Evolutionary conservation across 2,329 filamentous ascomycete species (phyloP).

Genomic region (Trichoderma sp.): DNA sequence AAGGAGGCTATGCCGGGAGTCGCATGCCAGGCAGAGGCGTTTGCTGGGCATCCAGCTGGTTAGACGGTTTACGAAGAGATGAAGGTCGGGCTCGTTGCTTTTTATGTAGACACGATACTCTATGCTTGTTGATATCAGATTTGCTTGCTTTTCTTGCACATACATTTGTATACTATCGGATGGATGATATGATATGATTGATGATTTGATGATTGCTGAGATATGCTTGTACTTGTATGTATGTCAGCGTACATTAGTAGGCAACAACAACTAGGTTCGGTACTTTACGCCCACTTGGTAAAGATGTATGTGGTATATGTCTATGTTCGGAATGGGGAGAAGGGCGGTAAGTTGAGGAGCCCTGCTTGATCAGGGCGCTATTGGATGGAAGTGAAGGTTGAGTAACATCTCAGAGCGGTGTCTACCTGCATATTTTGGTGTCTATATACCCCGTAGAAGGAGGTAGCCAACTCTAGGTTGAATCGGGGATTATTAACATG

Average conservation of each 20-base stretch:
- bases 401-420: background rate
- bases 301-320: background rate
- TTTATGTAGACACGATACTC: background rate
- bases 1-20: background rate
- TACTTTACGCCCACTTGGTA: background rate
- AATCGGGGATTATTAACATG: background rate
- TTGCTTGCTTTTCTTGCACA: background rate
- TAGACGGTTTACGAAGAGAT: background rate
- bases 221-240: background rate
- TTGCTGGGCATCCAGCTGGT: background rate
- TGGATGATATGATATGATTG: background rate
- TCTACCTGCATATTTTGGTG: background rate
- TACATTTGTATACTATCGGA: background rate
- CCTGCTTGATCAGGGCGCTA: background rate
- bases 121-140: background rate
- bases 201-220: background rate
- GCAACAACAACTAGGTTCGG: background rate
- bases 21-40: background rate
- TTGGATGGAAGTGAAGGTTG: background rate
- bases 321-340: background rate
- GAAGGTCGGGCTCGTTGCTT: background rate
- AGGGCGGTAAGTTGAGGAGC: background rate
- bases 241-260: background rate
- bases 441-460: background rate
- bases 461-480: background rate